These are phyloP conservation scores for Aspergillus sp. DNA, from an alignment of 2,329 filamentous ascomycete genomes.

Conservation along the genomic window DNA sequence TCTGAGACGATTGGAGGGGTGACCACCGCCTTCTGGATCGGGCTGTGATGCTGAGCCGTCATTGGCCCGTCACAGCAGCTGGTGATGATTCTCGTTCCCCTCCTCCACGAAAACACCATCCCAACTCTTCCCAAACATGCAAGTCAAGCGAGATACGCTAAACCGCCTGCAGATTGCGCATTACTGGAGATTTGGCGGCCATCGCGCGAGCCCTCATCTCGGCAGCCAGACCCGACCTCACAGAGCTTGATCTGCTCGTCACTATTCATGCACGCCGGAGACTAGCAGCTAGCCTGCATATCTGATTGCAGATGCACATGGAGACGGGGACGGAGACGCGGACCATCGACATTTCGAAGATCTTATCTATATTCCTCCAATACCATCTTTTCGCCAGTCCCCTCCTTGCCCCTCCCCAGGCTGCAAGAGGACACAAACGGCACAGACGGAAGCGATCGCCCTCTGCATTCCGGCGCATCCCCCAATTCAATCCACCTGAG, in stretches of 20 bases:
- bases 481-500: not conserved
- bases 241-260: not conserved
- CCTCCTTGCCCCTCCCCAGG: not conserved
- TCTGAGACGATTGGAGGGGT: constrained; percentile 19
- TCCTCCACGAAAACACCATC: not conserved
- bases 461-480: constrained; percentile 5
- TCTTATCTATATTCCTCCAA: constrained; percentile 4
- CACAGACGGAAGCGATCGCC: not conserved
- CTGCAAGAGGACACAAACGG: not conserved
- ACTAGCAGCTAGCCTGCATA: constrained; percentile 8
- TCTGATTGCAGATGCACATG: constrained; percentile 3
- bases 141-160: constrained; percentile 7
- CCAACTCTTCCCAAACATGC: not conserved
- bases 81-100: not conserved
- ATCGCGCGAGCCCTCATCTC: not conserved
- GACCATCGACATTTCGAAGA: not conserved
- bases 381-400: not conserved
- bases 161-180: not conserved
- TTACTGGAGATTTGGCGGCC: not conserved
- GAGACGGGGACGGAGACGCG: not conserved
- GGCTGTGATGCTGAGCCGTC: not conserved
- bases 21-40: constrained; percentile 13
- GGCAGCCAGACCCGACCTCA: constrained; percentile 1
- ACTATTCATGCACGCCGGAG: constrained; percentile 3
- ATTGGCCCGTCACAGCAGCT: not conserved